Base-by-base conservation (phyloP, 345 rosid species). In the Camelina hispida region DNA sequence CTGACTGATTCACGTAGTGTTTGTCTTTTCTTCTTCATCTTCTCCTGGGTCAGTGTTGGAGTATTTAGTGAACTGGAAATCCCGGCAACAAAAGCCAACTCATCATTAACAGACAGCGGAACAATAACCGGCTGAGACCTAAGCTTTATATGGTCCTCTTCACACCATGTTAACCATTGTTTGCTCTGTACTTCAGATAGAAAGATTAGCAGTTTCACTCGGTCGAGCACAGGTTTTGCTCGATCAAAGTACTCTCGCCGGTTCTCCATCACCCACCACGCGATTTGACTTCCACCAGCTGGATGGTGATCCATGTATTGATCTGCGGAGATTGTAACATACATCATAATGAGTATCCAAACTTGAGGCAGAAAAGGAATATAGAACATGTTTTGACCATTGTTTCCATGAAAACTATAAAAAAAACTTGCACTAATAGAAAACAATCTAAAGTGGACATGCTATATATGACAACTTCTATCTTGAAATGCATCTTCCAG, bases 211-310 rank as follows among this genome's bases (percentile, higher is more conserved):
- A 88, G 83, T 80, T 91, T 91, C 80, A 94, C 98, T 68, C 89
- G 80, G 78, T 90, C 53, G 71, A 94, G 89, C 30, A 88, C 89
- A 69, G 83, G 80, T 76, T 88, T 91, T 22, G 96, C 78, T 64
- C 98, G 87, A 68, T 91, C 91, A 80, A 94, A 94, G 81, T 91
- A 94, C 78, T 94, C 97, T 68, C 86, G 75, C 69, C 96, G 84
- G 82, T 94, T 94, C 83, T 91, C 97, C 98, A 94, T 91, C 51
- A 94, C 88, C 98, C 98, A 94, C 98, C 96, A 94, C 69, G 86
- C 91, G 59, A 94, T 83, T 82, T 94, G 98, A 86, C 95, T 88
- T 42, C 93, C 96, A 62, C 93, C 97, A 79, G 97, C 91, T 40
- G 98, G 96, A 80, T 84, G 90, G 67, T 77, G 95, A 62, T 84